Evolutionary conservation across 2,329 filamentous ascomycete species (phyloP), one percentile per base, ranked within the genome.

Genomic region (Aureobasidium sp.): DNA sequence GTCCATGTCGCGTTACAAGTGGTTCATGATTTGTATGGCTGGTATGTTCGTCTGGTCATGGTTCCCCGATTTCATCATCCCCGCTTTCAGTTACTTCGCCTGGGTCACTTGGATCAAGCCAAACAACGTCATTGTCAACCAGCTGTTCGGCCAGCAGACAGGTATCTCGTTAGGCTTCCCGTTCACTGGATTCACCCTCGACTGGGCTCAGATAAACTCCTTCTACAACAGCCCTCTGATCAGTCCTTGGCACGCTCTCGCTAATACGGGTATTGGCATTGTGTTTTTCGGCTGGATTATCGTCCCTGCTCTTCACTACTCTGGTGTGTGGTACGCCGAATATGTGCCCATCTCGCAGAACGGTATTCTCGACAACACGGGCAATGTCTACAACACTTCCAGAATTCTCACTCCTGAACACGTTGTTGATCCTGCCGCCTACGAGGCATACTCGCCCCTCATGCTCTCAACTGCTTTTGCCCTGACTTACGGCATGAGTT

Each of bases 61-160:
- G 66, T 72, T 94, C 2, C 89, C 89, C 0, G 88, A 86, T 8
- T 76, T 93, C 16, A 72, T 95, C 45, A 84, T 91, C 74, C 89
- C 89, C 4, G 88, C 87, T 1, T 75, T 95, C 61, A 91, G 87
- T 68, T 91, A 91, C 68, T 94, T 94, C 74, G 93, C 84, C 65
- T 84, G 93, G 58, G 75, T 94, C 54, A 94, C 89, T 4, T 95
- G 89, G 89, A 86, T 91, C 64, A 86, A 86, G 7, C 89, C 89
- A 0, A 82, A 88, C 61, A 93, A 84, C 61, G 86, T 93, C 66
- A 60, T 66, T 27, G 54, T 61, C 19, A 56, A 53, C 5, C 63
- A 63, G 39, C 52, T 64, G 3, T 63, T 63, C 22, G 62, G 62
- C n/a, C 56, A 59, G 30, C 52, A 54, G 1, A 62, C 57, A 25